A percentile compares a stretch with the other conserved stretches of the same genome.
These are phyloP conservation scores for Skeletonema potamos DNA, from an alignment of 108 stramenopile species.

Conservation along the genomic window DNA sequence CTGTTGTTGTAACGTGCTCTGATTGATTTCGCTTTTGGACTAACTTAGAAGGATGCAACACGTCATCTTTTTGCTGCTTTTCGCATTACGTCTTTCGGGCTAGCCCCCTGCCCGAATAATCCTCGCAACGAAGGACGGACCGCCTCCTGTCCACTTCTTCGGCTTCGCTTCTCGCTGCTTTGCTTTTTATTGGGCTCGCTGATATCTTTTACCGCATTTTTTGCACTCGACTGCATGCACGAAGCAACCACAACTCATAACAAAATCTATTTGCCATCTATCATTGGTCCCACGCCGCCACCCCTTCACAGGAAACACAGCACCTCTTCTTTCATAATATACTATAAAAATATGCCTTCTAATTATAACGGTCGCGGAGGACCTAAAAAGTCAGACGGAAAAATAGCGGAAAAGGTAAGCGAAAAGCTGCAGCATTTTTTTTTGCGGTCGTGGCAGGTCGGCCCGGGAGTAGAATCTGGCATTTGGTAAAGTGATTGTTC, in stretches of 20 bases:
- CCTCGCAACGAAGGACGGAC: too few relatives aligned
- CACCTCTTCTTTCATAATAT: constrained; percentile 12
- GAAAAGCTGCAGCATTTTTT: not conserved
- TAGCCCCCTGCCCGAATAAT: too few relatives aligned
- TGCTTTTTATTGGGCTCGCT: too few relatives aligned
- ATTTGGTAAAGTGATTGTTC: not conserved
- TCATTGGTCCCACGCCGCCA: not conserved
- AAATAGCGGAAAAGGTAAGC: constrained; percentile 50
- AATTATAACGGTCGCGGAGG: constrained; percentile 22
- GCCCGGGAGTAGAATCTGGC: not conserved
- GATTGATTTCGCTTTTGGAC: too few relatives aligned
- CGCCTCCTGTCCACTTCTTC: too few relatives aligned
- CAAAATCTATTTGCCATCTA: not conserved
- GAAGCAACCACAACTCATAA: too few relatives aligned
- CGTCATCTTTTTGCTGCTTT: too few relatives aligned
- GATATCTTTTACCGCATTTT: not conserved
- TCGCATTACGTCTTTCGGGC: too few relatives aligned
- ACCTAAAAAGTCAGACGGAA: constrained; percentile 34
- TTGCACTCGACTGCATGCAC: not conserved
- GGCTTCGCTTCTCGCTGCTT: too few relatives aligned
- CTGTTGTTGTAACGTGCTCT: too few relatives aligned
- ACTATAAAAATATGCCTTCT: constrained; percentile 22
- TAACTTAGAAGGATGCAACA: too few relatives aligned
- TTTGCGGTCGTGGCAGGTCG: not conserved
- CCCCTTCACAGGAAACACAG: constrained; percentile 1